phyloP scores from a whole-genome alignment of 2,329 filamentous ascomycete genomes.

The Botrytis squamosa region DNA sequence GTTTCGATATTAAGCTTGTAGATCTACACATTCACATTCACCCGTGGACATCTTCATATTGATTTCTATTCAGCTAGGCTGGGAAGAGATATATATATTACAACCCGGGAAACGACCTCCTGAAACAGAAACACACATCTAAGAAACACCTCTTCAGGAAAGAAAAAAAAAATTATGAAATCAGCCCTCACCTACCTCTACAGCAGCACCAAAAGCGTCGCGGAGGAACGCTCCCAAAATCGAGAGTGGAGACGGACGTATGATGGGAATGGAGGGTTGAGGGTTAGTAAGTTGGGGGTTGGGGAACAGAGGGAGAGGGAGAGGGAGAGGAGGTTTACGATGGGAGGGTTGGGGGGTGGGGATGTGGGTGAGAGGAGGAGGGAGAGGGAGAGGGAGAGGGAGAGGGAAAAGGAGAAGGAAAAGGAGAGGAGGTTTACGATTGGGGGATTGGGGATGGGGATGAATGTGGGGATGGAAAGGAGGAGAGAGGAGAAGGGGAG shows the following conservation, averaged over 20 bases:
- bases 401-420: neutral
- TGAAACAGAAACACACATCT: too few species aligned
- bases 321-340: neutral
- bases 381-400: neutral
- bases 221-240: neutral
- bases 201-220: neutral
- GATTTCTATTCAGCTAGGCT: neutral
- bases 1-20: neutral
- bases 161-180: neutral
- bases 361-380: neutral
- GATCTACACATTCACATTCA: neutral
- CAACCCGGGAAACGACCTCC: too few species aligned
- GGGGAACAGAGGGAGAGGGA: neutral
- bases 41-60: neutral
- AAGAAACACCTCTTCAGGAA: too few species aligned
- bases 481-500: too few species aligned
- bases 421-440: too few species aligned
- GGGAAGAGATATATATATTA: neutral
- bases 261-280: neutral
- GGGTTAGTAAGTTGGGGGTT: neutral
- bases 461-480: neutral
- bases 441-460: neutral
- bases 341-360: neutral
- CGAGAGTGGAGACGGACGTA: neutral
- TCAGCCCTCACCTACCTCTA: neutral